Base-by-base conservation (phyloP, 805 yeast genomes). In the Scheffersomyces ergatensis region DNA sequence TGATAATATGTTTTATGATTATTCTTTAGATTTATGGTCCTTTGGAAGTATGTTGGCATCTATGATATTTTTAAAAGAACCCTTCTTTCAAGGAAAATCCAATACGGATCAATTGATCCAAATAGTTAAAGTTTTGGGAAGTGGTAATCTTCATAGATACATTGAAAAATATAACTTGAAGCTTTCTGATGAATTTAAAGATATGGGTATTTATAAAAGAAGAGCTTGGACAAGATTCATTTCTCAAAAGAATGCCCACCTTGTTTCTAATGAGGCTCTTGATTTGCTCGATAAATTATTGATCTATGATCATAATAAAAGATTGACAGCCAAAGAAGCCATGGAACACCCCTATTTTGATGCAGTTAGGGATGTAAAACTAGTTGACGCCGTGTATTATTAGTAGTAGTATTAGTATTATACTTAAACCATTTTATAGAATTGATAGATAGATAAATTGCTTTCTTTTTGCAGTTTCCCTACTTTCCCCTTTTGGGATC, bases 41-140 rank as follows among this genome's bases (percentile, higher is more conserved):
- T 83, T 86, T 45, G 97, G 97, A 31, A 89, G 96, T 32, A 89
- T 89, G 79, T 65, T 89, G 45, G 97, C 97, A 6, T 85, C 97
- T 4, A 85, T 90, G 61, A 79, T 89, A 16, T 90, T 90, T 70
- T 82, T 85, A 59, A 85, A 83, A 59, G 97, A 90, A 52, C 97
- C 97, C 5, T 87, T 90, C 50, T 90, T 90, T 72, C 85, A 87
- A 52, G 97, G 97, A 14, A 84, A 81, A 43, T 85, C 95, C 36
- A 89, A 90, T 61, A 84, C 86, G 31, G 97, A 90, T 63, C 97
- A 90, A 62, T 70, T 90, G 50, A 89, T 90, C 34, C 92, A 90
- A 60, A 90, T 90, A 49, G 90, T 86, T 4, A 77, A 89, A 50
- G 90, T 90, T 0, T 67, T 90, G 53, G 97, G 97, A 2, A 85